Conservation (phyloP, 1,284 basidiomycete species). For the Ustilago esculenta region DNA sequence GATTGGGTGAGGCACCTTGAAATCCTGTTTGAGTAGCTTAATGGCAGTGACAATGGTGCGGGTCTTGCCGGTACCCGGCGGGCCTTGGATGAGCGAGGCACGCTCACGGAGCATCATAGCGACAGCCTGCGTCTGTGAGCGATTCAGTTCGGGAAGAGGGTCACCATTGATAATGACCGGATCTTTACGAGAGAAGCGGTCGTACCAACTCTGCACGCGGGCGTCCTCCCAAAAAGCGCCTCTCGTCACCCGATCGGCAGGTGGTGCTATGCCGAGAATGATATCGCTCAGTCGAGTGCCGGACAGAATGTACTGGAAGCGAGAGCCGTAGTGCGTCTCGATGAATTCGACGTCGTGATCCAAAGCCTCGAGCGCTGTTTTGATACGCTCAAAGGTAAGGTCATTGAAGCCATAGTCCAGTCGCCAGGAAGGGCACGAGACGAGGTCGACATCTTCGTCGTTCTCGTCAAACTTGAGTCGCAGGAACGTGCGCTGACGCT, state of each 20-base stretch:
- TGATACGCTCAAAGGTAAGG: slow-evolving; percentile 76
- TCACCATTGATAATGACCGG: slow-evolving; percentile 82
- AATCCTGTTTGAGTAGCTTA: slow-evolving; percentile 84
- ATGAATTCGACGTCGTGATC: slow-evolving; percentile 72
- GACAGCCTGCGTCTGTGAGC: slow-evolving; percentile 82
- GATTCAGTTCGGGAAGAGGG: slow-evolving; percentile 78
- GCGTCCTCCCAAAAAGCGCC: slow-evolving; percentile 73
- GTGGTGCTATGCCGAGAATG: slow-evolving; percentile 71
- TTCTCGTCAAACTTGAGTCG: slow-evolving; percentile 55
- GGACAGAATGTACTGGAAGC: slow-evolving; percentile 48
- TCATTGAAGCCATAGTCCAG: slow-evolving; percentile 78
- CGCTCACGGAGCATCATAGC: slow-evolving; percentile 85
- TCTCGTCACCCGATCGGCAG: slow-evolving; percentile 70
- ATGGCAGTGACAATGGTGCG: slow-evolving; percentile 87
- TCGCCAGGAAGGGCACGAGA: slow-evolving; percentile 66
- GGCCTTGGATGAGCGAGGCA: slow-evolving; percentile 86
- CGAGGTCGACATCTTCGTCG: slow-evolving; percentile 49
- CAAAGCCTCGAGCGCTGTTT: slow-evolving; percentile 74
- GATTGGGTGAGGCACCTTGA: slow-evolving; percentile 82
- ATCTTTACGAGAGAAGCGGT: slow-evolving; percentile 68
- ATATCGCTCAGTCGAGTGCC: slow-evolving; percentile 63
- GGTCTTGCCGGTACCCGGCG: slow-evolving; percentile 95
- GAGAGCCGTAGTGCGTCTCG: slow-evolving; percentile 43
- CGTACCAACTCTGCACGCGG: slow-evolving; percentile 67
- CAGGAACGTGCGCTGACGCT: slow-evolving; percentile 43